Evolutionary conservation across 257 asterid genomes (phyloP).

Genomic region (Lycium barbarum): DNA sequence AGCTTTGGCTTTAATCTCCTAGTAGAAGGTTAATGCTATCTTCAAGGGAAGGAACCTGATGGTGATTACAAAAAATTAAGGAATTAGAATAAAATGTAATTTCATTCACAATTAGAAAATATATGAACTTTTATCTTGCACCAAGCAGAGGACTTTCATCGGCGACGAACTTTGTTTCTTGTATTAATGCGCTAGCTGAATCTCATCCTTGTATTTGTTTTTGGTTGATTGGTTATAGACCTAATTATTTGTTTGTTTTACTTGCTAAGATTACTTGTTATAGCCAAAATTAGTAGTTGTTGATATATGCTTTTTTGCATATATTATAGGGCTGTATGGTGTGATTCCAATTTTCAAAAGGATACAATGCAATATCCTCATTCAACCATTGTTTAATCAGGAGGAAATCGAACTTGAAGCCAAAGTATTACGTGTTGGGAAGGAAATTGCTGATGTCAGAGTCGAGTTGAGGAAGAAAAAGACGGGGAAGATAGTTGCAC

Average conservation of each 20-base stretch:
- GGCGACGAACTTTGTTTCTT: not conserved
- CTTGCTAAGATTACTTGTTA: not conserved
- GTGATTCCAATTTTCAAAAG: not conserved
- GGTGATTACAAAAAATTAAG: not conserved
- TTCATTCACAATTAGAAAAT: not conserved
- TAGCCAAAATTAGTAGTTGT: not conserved
- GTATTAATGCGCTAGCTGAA: not conserved
- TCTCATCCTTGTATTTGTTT: not conserved
- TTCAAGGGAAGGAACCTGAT: not conserved
- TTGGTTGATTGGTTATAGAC: not conserved
- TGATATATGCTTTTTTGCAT: not conserved
- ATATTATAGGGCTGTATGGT: not conserved
- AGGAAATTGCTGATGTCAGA: conserved; percentile 62
- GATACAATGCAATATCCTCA: conserved; percentile 9
- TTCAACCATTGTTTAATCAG: conserved; percentile 40
- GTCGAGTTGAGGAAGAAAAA: conserved; percentile 64
- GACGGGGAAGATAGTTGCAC: conserved; percentile 65
- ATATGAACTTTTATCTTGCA: not conserved
- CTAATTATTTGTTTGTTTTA: not conserved
- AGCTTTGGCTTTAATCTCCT: not conserved
- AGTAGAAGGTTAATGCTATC: not conserved
- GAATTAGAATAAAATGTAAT: not conserved
- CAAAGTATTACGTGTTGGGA: conserved; percentile 67
- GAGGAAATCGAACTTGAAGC: conserved; percentile 73
- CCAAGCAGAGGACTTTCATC: not conserved